A percentile compares a stretch with the other conserved stretches of the same genome.
These are phyloP conservation scores for Larix kaempferi DNA, from an alignment of 75 land plant genomes.

Conservation along the genomic window DNA sequence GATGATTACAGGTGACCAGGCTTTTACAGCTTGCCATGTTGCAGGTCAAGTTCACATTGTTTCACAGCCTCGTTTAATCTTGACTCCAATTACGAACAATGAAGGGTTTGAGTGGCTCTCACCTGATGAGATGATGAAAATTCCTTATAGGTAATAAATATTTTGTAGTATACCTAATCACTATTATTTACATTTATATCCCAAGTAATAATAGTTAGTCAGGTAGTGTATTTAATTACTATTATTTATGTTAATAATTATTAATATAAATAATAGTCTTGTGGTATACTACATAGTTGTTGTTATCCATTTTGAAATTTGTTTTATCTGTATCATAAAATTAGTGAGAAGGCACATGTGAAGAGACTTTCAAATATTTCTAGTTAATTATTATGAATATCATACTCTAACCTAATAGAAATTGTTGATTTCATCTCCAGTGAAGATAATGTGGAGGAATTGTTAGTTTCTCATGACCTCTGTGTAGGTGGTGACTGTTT, in stretches of 20 bases:
- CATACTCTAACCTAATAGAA: neutral
- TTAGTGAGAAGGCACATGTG: neutral
- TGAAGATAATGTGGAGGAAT: constrained; percentile 57
- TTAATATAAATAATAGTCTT: too few species aligned
- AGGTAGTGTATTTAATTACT: too few species aligned
- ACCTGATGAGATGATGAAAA: constrained; percentile 73
- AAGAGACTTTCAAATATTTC: neutral
- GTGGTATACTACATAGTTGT: neutral
- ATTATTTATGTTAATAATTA: too few species aligned
- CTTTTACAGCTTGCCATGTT: constrained; percentile 98
- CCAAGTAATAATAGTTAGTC: too few species aligned
- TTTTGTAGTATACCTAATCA: neutral
- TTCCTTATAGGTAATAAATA: constrained; percentile 56
- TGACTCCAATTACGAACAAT: constrained; percentile 35
- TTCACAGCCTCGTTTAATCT: constrained; percentile 67
- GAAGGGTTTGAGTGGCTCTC: constrained; percentile 82
- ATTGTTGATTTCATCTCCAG: constrained; percentile 28
- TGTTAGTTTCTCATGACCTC: constrained; percentile 78
- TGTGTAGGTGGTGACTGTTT: constrained; percentile 97
- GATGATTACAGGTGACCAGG: constrained; percentile 99
- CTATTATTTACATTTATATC: too few species aligned
- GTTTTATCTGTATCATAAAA: too few species aligned
- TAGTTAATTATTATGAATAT: neutral
- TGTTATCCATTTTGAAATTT: neutral
- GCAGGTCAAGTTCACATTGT: constrained; percentile 93